Base-by-base conservation (phyloP, 495 filamentous ascomycete species). In the Arthonia radiata region DNA sequence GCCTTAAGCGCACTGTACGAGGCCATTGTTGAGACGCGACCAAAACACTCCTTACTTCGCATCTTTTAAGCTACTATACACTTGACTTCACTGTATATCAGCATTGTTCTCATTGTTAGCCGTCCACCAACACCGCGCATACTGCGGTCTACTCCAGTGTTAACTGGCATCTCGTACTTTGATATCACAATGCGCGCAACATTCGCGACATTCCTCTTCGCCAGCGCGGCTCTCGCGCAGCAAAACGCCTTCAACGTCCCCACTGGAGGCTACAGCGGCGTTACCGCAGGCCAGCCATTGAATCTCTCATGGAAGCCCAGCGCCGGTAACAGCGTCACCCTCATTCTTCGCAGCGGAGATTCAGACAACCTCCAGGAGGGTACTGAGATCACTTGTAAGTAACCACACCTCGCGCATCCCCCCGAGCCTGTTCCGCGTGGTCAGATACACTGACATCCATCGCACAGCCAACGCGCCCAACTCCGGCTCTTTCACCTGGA, bases 221-320 rank as follows among this genome's bases (percentile, higher is more conserved):
- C n/a, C n/a, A n/a, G n/a, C n/a, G n/a, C n/a, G n/a, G n/a, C n/a
- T n/a, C n/a, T n/a, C n/a, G n/a, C n/a, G n/a, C n/a, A n/a, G n/a
- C n/a, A n/a, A n/a, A 71, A 70, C 35, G 46, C 63, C 17, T 71
- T 71, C 49, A 61, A 49, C 14, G 48, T 53, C 33, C 59, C 64
- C 8, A 17, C 28, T 5, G 42, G 34, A 14, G 54, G 57, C 13
- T 55, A 54, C 19, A 30, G 35, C 11, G n/a, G n/a, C n/a, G 51
- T 68, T 38, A 49, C 46, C 3, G 56, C 57, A 13, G 67, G 67
- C 9, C 15, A 52, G 31, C 26, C 56, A 2, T 52, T 54, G 17
- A 59, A 54, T 11, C 39, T 74, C 24, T 55, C 30, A 15, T 74
- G 68, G 68, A 48, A 42, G 23, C 56, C 56, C 4, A 57, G 50